These are phyloP conservation scores for Micractinium sp. DNA, from an alignment of 139 green algal genomes.

Conservation along the genomic window DNA sequence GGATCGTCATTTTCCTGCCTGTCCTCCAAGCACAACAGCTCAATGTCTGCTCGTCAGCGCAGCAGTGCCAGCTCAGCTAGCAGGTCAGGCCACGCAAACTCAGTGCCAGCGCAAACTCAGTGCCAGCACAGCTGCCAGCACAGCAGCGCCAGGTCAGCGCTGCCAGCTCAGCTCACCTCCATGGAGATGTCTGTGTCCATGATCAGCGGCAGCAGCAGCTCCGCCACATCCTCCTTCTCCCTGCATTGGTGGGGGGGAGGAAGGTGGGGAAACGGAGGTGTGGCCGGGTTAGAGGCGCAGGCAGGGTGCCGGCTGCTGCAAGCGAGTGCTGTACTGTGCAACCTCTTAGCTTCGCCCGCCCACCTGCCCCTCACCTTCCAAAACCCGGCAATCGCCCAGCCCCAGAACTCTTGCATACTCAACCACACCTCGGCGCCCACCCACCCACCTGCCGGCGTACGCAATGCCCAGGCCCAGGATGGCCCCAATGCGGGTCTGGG, in stretches of 20 bases:
- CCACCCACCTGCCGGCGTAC: constrained; percentile 92
- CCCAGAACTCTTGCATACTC: constrained; percentile 50
- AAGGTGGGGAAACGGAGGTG: too few relatives aligned
- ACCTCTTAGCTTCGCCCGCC: background rate
- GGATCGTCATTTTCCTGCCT: too few relatives aligned
- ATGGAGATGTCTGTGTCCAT: constrained; percentile 79
- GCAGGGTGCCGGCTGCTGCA: too few relatives aligned
- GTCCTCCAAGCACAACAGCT: background rate
- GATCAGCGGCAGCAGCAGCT: constrained; percentile 73
- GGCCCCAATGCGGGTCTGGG: constrained; percentile 74
- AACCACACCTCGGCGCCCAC: too few relatives aligned
- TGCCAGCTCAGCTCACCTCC: constrained; percentile 66
- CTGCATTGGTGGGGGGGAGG: background rate
- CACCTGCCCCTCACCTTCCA: background rate
- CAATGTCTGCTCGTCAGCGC: background rate
- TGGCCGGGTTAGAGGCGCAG: background rate
- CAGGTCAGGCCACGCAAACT: background rate
- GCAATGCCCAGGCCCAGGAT: constrained; percentile 96
- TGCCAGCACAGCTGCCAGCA: background rate
- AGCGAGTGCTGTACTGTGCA: too few relatives aligned
- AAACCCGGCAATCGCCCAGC: background rate
- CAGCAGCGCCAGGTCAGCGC: background rate
- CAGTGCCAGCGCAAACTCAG: background rate
- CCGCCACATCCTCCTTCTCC: constrained; percentile 63
- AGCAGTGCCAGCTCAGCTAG: background rate